Percentiles rank a stretch among this genome's conserved stretches.
phyloP scores from a whole-genome alignment of 164 flowering plant species.

The Euptelea pleiosperma region DNA sequence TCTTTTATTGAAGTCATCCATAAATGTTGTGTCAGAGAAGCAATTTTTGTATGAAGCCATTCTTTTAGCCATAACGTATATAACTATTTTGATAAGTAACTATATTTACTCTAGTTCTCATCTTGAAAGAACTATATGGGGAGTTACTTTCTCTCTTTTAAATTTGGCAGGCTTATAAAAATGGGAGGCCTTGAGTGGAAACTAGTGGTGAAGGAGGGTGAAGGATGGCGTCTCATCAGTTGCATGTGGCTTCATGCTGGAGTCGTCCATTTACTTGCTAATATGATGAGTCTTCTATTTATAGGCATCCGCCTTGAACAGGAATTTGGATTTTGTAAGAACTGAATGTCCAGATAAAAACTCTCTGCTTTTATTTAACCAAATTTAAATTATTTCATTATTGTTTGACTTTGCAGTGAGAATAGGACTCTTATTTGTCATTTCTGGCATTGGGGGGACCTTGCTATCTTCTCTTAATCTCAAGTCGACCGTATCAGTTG shows the following conservation, averaged over 20 bases:
- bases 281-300: constrained; percentile 70
- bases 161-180: constrained; percentile 41
- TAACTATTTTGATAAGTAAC: too few relatives aligned
- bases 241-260: constrained; percentile 86
- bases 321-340: constrained; percentile 85
- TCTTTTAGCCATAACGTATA: not conserved
- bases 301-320: constrained; percentile 73
- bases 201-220: constrained; percentile 34
- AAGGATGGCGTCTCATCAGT: constrained; percentile 61
- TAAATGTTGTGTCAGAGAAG: too few relatives aligned
- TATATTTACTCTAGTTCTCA: not conserved
- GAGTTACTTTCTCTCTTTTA: not conserved
- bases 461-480: constrained; percentile 39
- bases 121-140: not conserved
- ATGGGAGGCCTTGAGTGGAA: constrained; percentile 58
- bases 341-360: constrained; percentile 1
- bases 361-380: not conserved
- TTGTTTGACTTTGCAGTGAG: constrained; percentile 36
- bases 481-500: constrained; percentile 41
- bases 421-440: constrained; percentile 49
- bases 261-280: constrained; percentile 58
- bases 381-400: not conserved
- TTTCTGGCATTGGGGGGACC: constrained; percentile 76
- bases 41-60: too few relatives aligned
- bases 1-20: too few relatives aligned